A percentile compares a stretch with the other conserved stretches of the same genome.
phyloP scores from a whole-genome alignment of 1,284 basidiomycete species.

The Cystobasidium pallidum region DNA sequence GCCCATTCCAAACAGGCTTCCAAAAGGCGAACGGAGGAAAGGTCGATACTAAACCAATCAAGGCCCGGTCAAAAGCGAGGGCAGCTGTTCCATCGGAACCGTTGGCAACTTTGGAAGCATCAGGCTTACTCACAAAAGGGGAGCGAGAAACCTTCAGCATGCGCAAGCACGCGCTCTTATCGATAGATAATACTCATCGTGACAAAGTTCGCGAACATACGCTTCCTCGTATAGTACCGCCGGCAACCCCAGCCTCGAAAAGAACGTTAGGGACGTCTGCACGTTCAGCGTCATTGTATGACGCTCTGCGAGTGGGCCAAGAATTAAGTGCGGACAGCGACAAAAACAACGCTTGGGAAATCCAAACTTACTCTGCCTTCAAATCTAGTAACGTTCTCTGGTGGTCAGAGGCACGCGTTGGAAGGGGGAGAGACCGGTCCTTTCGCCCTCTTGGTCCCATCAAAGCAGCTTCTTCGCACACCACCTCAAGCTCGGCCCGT shows the following conservation, averaged over 20 bases:
- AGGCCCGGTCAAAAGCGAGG: neutral
- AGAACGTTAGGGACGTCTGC: slow-evolving; percentile 7
- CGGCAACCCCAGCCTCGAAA: neutral
- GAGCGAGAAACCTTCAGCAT: neutral
- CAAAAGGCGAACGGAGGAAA: slow-evolving; percentile 37
- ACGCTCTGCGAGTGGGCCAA: slow-evolving; percentile 14
- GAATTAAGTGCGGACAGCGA: slow-evolving; percentile 37
- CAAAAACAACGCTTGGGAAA: slow-evolving; percentile 25
- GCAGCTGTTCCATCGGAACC: slow-evolving; percentile 6
- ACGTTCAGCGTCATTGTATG: slow-evolving; percentile 5
- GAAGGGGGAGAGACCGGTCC: slow-evolving; percentile 5
- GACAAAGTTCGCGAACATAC: neutral
- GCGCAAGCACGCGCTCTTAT: neutral
- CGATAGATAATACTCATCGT: neutral
- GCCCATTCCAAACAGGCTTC: slow-evolving; percentile 35
- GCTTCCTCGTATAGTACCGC: neutral
- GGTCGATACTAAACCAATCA: slow-evolving; percentile 1
- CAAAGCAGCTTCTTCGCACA: neutral
- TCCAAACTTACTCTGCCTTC: slow-evolving; percentile 28
- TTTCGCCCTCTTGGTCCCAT: slow-evolving; percentile 11
- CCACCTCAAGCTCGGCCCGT: neutral
- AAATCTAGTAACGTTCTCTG: slow-evolving; percentile 33
- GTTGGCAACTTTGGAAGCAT: slow-evolving; percentile 6
- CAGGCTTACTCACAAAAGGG: neutral
- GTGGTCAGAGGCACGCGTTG: slow-evolving; percentile 20